These are phyloP conservation scores for Clohesyomyces aquaticus DNA, from an alignment of 495 filamentous ascomycete genomes.

Conservation along the genomic window DNA sequence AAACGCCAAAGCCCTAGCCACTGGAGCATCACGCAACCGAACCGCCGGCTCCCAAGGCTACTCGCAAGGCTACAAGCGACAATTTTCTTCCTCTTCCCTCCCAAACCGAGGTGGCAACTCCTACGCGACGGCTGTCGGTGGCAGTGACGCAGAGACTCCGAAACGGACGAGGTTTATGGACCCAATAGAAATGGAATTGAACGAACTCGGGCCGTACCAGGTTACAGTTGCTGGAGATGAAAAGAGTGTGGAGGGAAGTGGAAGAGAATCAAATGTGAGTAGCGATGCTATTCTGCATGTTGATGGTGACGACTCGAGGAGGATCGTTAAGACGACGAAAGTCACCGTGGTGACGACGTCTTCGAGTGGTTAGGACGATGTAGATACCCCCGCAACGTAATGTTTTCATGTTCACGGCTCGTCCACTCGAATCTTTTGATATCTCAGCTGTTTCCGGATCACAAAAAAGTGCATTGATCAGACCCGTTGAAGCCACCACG, in stretches of 20 bases:
- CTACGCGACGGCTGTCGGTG: background rate
- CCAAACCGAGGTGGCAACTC: slow-evolving; percentile 8
- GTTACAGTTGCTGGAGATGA: slow-evolving; percentile 5
- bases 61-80: slow-evolving; percentile 16
- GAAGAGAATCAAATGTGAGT: slow-evolving; percentile 4
- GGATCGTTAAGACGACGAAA: slow-evolving; percentile 36
- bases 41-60: slow-evolving; percentile 11
- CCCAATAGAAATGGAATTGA: slow-evolving; percentile 4
- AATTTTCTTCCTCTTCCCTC: slow-evolving; percentile 27
- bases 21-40: slow-evolving; percentile 9
- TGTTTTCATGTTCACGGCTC: too few species aligned
- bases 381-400: too few species aligned
- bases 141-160: background rate
- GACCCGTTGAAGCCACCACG: too few species aligned
- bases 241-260: background rate
- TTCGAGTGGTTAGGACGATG: too few species aligned
- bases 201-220: slow-evolving; percentile 1
- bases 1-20: slow-evolving; percentile 19
- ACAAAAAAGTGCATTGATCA: too few species aligned
- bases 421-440: too few species aligned
- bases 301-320: slow-evolving; percentile 2
- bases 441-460: too few species aligned
- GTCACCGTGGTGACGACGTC: slow-evolving; percentile 24
- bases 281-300: slow-evolving; percentile 11
- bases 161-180: background rate